Conservation (phyloP, 1,139 yeast species). For the Sugiyamaella paludigena region DNA sequence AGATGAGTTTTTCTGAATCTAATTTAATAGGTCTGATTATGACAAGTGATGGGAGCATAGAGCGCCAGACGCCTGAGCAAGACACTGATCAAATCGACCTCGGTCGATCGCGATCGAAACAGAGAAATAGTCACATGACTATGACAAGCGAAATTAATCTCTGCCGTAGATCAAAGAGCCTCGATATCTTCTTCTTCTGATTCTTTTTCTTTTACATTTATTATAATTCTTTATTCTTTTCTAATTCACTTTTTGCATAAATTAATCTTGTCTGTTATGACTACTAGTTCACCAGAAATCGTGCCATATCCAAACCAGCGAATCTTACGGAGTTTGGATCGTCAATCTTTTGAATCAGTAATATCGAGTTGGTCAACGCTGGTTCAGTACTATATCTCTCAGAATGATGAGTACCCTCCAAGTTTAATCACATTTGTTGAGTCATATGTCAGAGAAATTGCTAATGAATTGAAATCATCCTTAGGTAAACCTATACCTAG, state of each 20-base stretch:
- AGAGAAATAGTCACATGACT: constrained; percentile 8
- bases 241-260: too few species aligned
- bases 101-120: too few species aligned
- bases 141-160: constrained; percentile 7
- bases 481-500: background rate
- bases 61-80: too few species aligned
- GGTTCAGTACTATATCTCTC: constrained; percentile 2
- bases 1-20: too few species aligned
- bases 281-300: constrained; percentile 1
- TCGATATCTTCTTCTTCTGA: background rate
- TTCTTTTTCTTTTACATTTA: too few species aligned
- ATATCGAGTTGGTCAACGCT: constrained; percentile 9
- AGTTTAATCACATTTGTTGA: constrained; percentile 12
- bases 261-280: background rate
- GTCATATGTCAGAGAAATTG: constrained; percentile 10
- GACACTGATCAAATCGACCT: too few species aligned
- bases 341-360: constrained; percentile 2
- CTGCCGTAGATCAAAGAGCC: background rate
- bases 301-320: constrained; percentile 11
- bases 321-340: constrained; percentile 4
- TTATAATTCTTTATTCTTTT: too few species aligned
- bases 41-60: too few species aligned
- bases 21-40: too few species aligned
- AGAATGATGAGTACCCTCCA: constrained; percentile 4
- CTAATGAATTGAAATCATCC: background rate